phyloP scores from a whole-genome alignment of 1,284 basidiomycete genomes.

The Golubevia pallescens region DNA sequence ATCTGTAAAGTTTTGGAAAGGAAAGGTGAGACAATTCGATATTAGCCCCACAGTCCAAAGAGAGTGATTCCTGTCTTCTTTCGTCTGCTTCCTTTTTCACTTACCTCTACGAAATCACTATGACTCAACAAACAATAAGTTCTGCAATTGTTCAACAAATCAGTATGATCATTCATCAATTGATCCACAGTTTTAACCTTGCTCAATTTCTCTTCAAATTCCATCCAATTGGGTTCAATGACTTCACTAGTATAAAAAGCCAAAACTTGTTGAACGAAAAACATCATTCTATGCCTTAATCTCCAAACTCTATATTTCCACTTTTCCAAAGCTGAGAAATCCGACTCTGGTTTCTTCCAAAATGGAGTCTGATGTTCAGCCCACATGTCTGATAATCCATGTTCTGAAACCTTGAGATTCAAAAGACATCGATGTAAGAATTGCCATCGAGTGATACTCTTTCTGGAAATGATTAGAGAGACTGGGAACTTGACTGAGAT shows the following conservation, averaged over 20 bases:
- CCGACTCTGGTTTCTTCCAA: conserved; percentile 29
- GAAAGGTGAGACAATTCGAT: conserved; percentile 1
- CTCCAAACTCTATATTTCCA: conserved; percentile 58
- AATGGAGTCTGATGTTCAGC: conserved; percentile 34
- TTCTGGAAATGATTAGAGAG: conserved; percentile 62
- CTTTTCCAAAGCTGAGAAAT: conserved; percentile 22
- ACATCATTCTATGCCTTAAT: conserved; percentile 55
- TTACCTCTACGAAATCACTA: conserved; percentile 40
- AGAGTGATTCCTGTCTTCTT: no score
- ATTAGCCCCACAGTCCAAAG: no score
- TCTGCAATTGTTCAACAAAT: conserved; percentile 54
- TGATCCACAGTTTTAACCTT: conserved; percentile 57
- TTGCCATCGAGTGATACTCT: conserved; percentile 61
- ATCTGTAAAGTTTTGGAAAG: conserved; percentile 8
- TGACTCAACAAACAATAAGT: conserved; percentile 63
- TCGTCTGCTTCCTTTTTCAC: not conserved
- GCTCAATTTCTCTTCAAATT: conserved; percentile 45
- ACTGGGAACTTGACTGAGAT: conserved; percentile 60
- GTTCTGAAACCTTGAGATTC: conserved; percentile 56
- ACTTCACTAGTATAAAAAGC: conserved; percentile 58
- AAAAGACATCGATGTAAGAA: conserved; percentile 55
- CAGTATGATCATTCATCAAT: conserved; percentile 60
- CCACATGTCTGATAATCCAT: conserved; percentile 50
- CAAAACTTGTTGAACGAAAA: conserved; percentile 57
- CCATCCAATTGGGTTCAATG: conserved; percentile 56